These are phyloP conservation scores for Anthostomella pinea DNA, from an alignment of 2,329 filamentous ascomycete species.

Conservation along the genomic window DNA sequence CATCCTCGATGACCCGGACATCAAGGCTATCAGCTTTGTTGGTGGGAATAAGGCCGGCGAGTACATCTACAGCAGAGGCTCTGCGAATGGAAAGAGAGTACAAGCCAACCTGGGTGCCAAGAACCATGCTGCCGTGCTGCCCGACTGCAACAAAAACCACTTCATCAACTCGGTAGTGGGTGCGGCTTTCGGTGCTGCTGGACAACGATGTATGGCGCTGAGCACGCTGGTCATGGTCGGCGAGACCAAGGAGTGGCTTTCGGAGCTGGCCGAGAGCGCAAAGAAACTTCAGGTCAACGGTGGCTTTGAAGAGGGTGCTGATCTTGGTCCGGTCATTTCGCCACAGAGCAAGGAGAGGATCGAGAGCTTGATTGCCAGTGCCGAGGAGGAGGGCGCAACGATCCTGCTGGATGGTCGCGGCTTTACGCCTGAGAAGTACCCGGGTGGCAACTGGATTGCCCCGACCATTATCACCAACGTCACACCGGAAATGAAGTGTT, in stretches of 20 bases:
- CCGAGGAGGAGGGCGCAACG: constrained; percentile 76
- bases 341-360: constrained; percentile 77
- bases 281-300: constrained; percentile 72
- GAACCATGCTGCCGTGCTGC: constrained; percentile 82
- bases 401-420: constrained; percentile 80
- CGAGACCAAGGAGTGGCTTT: constrained; percentile 79
- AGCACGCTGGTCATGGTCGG: constrained; percentile 81
- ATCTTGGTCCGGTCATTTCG: constrained; percentile 79
- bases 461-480: constrained; percentile 83
- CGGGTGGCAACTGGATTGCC: constrained; percentile 81
- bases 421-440: constrained; percentile 72
- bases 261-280: constrained; percentile 73
- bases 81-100: constrained; percentile 82
- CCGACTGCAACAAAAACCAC: constrained; percentile 88
- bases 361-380: constrained; percentile 70
- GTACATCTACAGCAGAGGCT: constrained; percentile 77
- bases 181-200: constrained; percentile 80
- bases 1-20: constrained; percentile 77
- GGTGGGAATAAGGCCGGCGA: constrained; percentile 85
- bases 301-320: constrained; percentile 76
- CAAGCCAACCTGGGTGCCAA: constrained; percentile 87
- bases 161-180: constrained; percentile 81
- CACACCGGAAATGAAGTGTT: constrained; percentile 77
- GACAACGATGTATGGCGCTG: constrained; percentile 83
- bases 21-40: constrained; percentile 86